phyloP scores from a whole-genome alignment of 2,329 filamentous ascomycete species.

The Clarireedia paspali region DNA sequence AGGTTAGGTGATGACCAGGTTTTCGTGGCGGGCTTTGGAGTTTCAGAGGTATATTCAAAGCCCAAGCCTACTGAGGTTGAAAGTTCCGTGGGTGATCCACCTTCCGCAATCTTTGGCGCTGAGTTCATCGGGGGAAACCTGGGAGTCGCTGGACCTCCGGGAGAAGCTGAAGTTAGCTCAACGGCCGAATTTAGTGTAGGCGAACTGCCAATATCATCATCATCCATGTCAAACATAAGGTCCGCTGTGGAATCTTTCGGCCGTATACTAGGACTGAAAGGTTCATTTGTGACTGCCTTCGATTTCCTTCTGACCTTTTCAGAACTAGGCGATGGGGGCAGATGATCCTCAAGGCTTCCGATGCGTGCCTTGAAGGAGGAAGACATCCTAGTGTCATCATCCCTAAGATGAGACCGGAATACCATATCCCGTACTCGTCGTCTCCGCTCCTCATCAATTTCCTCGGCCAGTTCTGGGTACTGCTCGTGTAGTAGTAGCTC shows the following conservation, averaged over 20 bases:
- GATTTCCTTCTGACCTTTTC: slow-evolving; percentile 40
- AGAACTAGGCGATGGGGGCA: slow-evolving; percentile 28
- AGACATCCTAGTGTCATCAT: slow-evolving; percentile 56
- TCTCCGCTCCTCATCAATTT: slow-evolving; percentile 61
- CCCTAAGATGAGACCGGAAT: slow-evolving; percentile 54
- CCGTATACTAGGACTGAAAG: slow-evolving; percentile 58
- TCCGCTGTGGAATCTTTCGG: slow-evolving; percentile 64
- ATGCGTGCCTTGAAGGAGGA: slow-evolving; percentile 53
- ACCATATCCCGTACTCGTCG: slow-evolving; percentile 70
- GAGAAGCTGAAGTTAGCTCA: slow-evolving; percentile 3
- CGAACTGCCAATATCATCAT: slow-evolving; percentile 32
- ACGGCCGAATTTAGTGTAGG: not conserved
- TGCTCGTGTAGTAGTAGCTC: slow-evolving; percentile 56
- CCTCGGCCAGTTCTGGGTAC: slow-evolving; percentile 36
- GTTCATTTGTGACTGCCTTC: slow-evolving; percentile 43
- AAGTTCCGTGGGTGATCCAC: not conserved
- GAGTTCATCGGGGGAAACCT: slow-evolving; percentile 1
- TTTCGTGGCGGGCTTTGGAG: slow-evolving; percentile 14
- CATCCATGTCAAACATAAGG: slow-evolving; percentile 92
- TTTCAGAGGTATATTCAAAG: slow-evolving; percentile 1
- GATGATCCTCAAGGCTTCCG: slow-evolving; percentile 57
- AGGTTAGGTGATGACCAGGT: slow-evolving; percentile 27
- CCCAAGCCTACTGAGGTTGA: not conserved
- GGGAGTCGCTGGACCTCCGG: not conserved
- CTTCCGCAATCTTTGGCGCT: slow-evolving; percentile 6